Conservation (phyloP, 2,329 filamentous ascomycete genomes). For the Sclerotinia nivalis region DNA sequence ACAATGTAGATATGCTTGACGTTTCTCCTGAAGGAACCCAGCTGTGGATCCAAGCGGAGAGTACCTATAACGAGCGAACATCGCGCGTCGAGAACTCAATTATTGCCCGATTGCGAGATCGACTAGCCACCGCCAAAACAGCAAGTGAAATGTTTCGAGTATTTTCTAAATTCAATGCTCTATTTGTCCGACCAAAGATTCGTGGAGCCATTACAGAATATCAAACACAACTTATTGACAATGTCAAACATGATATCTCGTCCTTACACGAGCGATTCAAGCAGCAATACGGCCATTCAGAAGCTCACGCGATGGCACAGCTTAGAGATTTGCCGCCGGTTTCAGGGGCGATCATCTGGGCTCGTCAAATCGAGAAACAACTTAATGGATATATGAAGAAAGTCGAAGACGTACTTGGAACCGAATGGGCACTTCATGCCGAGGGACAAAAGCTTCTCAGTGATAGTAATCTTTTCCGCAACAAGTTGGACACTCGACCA, state of each 20-base stretch:
- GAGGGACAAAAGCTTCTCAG: constrained; percentile 92
- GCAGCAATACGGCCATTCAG: constrained; percentile 96
- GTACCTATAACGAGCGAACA: constrained; percentile 95
- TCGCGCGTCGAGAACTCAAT: constrained; percentile 98
- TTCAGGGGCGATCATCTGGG: constrained; percentile 96
- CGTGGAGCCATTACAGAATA: constrained; percentile 97
- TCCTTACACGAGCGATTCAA: constrained; percentile 96
- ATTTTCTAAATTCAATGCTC: constrained; percentile 98
- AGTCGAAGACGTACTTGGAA: constrained; percentile 95
- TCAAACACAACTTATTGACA: constrained; percentile 95
- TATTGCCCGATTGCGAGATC: constrained; percentile 88
- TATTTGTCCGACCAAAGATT: constrained; percentile 99
- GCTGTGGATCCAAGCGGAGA: constrained; percentile 90
- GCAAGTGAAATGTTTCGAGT: constrained; percentile 99
- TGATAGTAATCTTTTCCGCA: constrained; percentile 90
- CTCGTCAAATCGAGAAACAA: constrained; percentile 93
- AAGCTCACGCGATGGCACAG: constrained; percentile 97
- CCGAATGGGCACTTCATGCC: constrained; percentile 90
- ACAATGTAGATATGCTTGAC: constrained; percentile 93
- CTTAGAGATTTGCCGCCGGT: constrained; percentile 93
- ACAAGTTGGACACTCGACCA: constrained; percentile 90
- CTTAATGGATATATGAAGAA: constrained; percentile 97
- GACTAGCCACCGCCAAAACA: constrained; percentile 91
- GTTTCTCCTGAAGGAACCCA: constrained; percentile 87
- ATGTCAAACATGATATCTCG: constrained; percentile 94